Evolutionary conservation across 148 eudicot genomes (phyloP), one percentile per base, ranked within the genome.

Genomic region (Amaranthus hypochondriacus): DNA sequence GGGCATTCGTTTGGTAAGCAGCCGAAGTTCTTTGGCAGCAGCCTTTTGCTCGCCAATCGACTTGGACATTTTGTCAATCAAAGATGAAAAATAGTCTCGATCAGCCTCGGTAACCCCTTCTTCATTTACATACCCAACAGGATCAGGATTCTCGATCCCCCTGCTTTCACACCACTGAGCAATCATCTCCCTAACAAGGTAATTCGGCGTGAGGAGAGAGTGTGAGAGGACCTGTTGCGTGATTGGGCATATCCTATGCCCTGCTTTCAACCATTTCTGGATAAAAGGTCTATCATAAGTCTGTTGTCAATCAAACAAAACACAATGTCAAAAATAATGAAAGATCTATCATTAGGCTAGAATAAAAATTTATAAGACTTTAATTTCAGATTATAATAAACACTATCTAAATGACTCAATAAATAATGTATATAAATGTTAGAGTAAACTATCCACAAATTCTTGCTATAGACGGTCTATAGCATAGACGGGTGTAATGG

Each of bases 191-290:
- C 82, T 71, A 61, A 90, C 75, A 78, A 90, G 76, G 79, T 80
- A 78, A 76, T 95, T 95, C 9, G 97, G 94, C 9, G 87, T 89
- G 11, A 95, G 88, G 62, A 81, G 75, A 12, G 89, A 85, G 72
- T 95, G 97, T 0, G 99, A 86, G 11, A 95, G 94, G 12, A 95
- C 96, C 75, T 95, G 99, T 48, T 95, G 92, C 2, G 97, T 95
- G 47, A 73, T 71, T 44, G 99, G 99, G 81, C 99, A 95, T 11
- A 88, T 79, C 73, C 87, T 77, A 58, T 92, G 83, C 79, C 99
- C 99, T 50, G 91, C 68, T 77, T 92, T 95, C 78, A 95, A 76
- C 96, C 93, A 95, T 79, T 86, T 89, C 71, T 90, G 90, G 67
- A 95, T 92, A 77, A 83, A 89, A 5, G 88, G 80, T 77, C 96